phyloP scores from a whole-genome alignment of 306 rosid species.

The Astragalus glycyphyllos region DNA sequence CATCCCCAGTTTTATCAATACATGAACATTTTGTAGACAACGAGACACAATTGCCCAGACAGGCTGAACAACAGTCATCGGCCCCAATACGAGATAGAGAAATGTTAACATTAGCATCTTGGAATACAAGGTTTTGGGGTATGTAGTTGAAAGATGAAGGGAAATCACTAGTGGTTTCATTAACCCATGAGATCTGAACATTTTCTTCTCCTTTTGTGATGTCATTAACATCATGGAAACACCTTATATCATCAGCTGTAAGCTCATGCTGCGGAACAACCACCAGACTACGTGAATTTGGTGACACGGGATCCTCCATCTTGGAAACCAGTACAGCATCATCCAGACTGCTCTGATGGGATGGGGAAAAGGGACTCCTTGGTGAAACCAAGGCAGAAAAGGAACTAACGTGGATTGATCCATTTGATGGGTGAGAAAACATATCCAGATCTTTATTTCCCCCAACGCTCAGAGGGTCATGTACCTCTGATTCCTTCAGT shows the following conservation, averaged over 20 bases:
- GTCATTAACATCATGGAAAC: conserved; percentile 63
- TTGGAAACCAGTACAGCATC: conserved; percentile 36
- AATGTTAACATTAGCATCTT: conserved; percentile 63
- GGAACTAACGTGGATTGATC: conserved; percentile 44
- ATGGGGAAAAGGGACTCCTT: conserved; percentile 37
- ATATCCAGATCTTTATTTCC: conserved; percentile 51
- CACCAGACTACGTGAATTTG: conserved; percentile 54
- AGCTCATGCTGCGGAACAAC: conserved; percentile 59
- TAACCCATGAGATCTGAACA: conserved; percentile 73
- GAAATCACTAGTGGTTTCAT: conserved; percentile 57
- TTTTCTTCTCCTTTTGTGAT: conserved; percentile 87
- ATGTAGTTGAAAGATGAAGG: conserved; percentile 72
- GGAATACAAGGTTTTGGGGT: conserved; percentile 65
- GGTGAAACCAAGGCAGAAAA: conserved; percentile 48
- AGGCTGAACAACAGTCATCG: conserved; percentile 67
- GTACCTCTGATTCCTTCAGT: conserved; percentile 47
- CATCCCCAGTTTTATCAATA: conserved; percentile 63
- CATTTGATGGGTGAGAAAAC: conserved; percentile 48
- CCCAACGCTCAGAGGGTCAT: conserved; percentile 39
- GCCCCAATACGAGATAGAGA: conserved; percentile 66
- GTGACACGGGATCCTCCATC: conserved; percentile 41
- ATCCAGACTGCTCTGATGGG: conserved; percentile 41
- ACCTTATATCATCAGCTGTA: conserved; percentile 60
- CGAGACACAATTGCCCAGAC: conserved; percentile 77
- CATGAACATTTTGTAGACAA: conserved; percentile 66